Evolutionary conservation across 2,329 filamentous ascomycete genomes (phyloP).

Genomic region (Sporothrix protearum): DNA sequence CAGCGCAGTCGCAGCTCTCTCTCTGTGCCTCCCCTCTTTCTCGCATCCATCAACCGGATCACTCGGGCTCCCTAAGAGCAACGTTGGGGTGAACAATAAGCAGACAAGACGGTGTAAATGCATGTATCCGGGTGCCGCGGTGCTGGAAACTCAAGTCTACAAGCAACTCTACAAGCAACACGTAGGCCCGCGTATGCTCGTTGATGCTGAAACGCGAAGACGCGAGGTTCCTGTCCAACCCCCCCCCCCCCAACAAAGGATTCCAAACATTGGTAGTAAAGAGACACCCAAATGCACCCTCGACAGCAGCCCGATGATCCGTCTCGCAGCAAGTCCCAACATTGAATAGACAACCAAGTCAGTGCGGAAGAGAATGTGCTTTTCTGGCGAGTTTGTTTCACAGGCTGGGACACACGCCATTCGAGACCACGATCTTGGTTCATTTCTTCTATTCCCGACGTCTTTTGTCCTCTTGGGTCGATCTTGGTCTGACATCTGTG

Average conservation of each 20-base stretch:
- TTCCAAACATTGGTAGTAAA: not conserved
- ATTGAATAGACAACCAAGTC: too few species aligned
- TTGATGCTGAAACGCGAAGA: not conserved
- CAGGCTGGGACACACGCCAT: too few species aligned
- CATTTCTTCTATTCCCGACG: not conserved
- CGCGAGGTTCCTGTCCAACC: too few species aligned
- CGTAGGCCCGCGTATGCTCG: not conserved
- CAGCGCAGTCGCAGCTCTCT: not conserved
- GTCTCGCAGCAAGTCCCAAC: too few species aligned
- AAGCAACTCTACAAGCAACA: not conserved
- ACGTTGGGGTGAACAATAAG: not conserved
- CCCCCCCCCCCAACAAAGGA: not conserved
- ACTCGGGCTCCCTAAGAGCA: not conserved
- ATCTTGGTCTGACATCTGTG: not conserved
- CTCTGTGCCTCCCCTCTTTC: not conserved
- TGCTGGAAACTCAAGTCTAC: not conserved
- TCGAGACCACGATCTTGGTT: not conserved
- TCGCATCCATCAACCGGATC: not conserved
- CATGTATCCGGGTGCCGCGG: not conserved
- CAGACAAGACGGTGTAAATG: not conserved
- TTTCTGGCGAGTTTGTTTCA: too few species aligned
- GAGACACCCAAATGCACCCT: not conserved
- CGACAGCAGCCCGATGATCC: too few species aligned
- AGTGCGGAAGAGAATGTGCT: too few species aligned
- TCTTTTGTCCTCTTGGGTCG: not conserved